Conservation (phyloP, 306 rosid genomes). For the peach (Prunus persica) region DNA sequence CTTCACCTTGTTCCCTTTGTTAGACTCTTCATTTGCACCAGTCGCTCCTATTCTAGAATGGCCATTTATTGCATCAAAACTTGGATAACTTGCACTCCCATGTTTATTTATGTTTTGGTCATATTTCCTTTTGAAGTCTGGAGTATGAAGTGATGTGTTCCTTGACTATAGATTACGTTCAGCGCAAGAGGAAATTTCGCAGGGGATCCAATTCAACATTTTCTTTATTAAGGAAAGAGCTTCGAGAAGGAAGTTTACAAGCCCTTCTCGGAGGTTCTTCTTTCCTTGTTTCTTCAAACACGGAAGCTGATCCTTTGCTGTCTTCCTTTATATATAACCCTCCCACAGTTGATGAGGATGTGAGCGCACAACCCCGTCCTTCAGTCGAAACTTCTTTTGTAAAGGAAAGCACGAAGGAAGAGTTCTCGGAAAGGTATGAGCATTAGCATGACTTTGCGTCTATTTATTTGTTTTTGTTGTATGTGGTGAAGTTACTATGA, state of each 20-base stretch:
- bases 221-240: conserved; percentile 70
- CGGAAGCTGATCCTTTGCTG: conserved; percentile 82
- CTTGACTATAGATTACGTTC: conserved; percentile 74
- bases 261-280: conserved; percentile 82
- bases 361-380: conserved; percentile 33
- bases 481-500: background rate
- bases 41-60: background rate
- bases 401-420: conserved; percentile 47
- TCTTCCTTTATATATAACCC: conserved; percentile 78
- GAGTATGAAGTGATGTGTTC: conserved; percentile 17
- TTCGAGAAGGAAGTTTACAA: conserved; percentile 72
- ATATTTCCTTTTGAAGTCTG: background rate
- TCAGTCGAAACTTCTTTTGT: conserved; percentile 36
- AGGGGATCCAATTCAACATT: conserved; percentile 63
- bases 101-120: background rate
- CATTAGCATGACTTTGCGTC: background rate
- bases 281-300: conserved; percentile 39
- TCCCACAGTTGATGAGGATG: conserved; percentile 37
- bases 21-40: background rate
- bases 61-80: background rate
- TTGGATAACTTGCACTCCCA: background rate
- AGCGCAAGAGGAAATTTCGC: conserved; percentile 73
- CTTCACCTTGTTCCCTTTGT: background rate
- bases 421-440: conserved; percentile 45
- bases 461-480: background rate